These are phyloP conservation scores for Nepenthes gracilis DNA, from an alignment of 148 eudicot species.

Conservation along the genomic window DNA sequence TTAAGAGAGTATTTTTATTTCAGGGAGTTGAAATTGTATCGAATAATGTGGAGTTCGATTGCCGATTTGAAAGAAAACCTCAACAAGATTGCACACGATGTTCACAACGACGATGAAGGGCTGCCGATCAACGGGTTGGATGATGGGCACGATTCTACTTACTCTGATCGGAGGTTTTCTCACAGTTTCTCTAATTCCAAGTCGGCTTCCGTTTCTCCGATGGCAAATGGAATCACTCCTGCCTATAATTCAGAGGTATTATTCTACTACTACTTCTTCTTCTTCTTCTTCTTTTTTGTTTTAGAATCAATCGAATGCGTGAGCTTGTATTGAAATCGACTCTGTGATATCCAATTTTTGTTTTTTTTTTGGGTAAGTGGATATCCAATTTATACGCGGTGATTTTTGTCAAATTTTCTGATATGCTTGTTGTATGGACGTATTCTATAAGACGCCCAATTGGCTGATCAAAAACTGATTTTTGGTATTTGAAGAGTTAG, in stretches of 20 bases:
- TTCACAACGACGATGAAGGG: slow-evolving; percentile 50
- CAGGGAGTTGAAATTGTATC: not conserved
- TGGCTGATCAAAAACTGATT: too few species aligned
- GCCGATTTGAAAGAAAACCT: slow-evolving; percentile 90
- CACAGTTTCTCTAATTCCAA: slow-evolving; percentile 31
- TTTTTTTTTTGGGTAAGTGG: too few species aligned
- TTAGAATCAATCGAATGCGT: too few species aligned
- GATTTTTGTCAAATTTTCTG: too few species aligned
- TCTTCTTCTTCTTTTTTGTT: too few species aligned
- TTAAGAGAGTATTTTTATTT: too few species aligned
- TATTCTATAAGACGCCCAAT: too few species aligned
- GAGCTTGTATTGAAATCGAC: too few species aligned
- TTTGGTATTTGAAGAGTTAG: too few species aligned
- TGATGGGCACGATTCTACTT: slow-evolving; percentile 21
- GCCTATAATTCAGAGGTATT: slow-evolving; percentile 46
- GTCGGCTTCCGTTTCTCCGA: slow-evolving; percentile 28
- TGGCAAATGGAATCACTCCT: slow-evolving; percentile 51
- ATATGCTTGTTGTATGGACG: too few species aligned
- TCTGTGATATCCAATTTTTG: too few species aligned
- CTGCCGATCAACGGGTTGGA: slow-evolving; percentile 29
- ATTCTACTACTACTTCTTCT: not conserved
- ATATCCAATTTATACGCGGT: too few species aligned
- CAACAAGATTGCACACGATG: slow-evolving; percentile 76
- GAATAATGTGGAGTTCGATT: slow-evolving; percentile 65
- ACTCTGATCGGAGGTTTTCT: slow-evolving; percentile 44